phyloP scores from a whole-genome alignment of 2,329 filamentous ascomycete genomes.

The Fusarium keratoplasticum region DNA sequence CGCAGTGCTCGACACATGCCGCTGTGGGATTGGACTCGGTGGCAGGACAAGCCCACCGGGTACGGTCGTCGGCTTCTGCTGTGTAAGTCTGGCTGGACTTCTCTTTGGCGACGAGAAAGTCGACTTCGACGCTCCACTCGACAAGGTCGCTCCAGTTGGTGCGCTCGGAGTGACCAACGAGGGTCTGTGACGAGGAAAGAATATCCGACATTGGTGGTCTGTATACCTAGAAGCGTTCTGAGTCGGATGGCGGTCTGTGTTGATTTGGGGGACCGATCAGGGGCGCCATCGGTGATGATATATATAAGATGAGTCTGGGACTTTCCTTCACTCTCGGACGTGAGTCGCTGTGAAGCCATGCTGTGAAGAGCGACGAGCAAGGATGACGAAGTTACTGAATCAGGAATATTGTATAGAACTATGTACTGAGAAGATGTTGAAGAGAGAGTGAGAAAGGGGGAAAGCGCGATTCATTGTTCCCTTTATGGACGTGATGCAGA shows the following conservation, averaged over 20 bases:
- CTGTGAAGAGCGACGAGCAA: not conserved
- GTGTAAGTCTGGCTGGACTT: slow-evolving; percentile 6
- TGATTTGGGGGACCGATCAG: not conserved
- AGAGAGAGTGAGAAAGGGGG: not conserved
- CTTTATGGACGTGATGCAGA: not conserved
- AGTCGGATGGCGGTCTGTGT: not conserved
- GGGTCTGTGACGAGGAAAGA: not conserved
- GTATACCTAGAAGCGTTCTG: not conserved
- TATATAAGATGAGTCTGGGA: not conserved
- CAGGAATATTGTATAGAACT: not conserved
- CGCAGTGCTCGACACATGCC: slow-evolving; percentile 19
- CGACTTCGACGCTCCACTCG: slow-evolving; percentile 37
- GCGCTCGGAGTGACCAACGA: not conserved
- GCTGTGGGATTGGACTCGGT: slow-evolving; percentile 12
- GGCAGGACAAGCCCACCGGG: slow-evolving; percentile 35
- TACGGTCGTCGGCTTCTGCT: not conserved
- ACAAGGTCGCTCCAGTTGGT: not conserved
- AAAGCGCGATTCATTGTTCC: not conserved
- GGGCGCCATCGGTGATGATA: not conserved
- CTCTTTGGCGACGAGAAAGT: slow-evolving; percentile 41
- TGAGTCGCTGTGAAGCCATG: not conserved
- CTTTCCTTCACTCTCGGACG: not conserved
- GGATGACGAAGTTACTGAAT: not conserved
- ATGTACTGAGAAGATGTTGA: not conserved
- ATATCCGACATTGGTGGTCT: not conserved